These are phyloP conservation scores for Rosa chinensis DNA, from an alignment of 306 rosid species.

Conservation along the genomic window DNA sequence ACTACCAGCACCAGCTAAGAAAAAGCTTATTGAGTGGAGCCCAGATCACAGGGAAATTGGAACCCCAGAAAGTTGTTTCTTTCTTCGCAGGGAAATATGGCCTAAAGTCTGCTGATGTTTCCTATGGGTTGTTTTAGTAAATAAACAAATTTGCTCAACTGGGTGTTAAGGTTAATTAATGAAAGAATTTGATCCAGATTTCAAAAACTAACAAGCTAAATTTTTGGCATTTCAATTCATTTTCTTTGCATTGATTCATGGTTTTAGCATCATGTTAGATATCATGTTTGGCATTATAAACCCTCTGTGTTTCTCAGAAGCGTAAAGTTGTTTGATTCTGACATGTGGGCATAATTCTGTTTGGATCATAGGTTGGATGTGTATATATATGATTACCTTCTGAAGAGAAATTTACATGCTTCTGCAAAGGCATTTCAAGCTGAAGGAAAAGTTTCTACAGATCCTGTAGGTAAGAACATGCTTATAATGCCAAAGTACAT, in stretches of 20 bases:
- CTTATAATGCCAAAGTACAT: not conserved
- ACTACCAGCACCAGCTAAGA: not conserved
- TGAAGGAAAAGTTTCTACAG: conserved; percentile 55
- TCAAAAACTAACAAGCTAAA: not conserved
- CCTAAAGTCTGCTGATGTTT: conserved; percentile 1
- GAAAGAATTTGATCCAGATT: not conserved
- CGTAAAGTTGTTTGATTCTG: conserved; percentile 9
- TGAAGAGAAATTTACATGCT: conserved; percentile 61
- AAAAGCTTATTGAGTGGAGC: not conserved
- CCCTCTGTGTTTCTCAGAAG: not conserved
- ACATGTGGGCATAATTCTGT: not conserved
- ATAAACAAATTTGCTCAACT: not conserved
- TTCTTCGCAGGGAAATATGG: not conserved
- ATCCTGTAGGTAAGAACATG: conserved; percentile 59
- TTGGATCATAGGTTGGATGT: conserved; percentile 64
- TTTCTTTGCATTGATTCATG: not conserved
- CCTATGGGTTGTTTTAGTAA: not conserved
- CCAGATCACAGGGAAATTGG: not conserved
- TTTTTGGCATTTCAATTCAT: not conserved
- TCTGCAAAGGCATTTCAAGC: conserved; percentile 69
- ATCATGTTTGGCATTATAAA: not conserved
- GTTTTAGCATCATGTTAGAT: conserved; percentile 1
- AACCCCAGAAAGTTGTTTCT: not conserved
- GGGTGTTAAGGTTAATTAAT: not conserved
- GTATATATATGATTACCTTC: conserved; percentile 62